Conservation (phyloP, 176 grass and related monocot species). For the Metroxylon sagu region DNA sequence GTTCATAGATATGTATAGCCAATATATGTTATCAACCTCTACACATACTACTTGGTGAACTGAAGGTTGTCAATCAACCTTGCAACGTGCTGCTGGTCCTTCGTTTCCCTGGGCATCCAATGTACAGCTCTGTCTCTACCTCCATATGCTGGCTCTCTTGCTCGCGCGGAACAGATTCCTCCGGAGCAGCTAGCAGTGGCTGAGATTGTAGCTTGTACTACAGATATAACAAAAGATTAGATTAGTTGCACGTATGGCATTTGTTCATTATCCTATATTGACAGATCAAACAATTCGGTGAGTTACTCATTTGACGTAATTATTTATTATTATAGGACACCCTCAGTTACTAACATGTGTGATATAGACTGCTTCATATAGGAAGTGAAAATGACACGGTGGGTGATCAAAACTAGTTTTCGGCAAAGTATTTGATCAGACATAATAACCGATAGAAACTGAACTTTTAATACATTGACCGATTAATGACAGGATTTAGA, state of each 20-base stretch:
- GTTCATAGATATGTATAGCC: neutral
- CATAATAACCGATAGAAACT: too few relatives aligned
- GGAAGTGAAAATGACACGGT: neutral
- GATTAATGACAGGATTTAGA: too few relatives aligned
- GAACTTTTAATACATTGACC: too few relatives aligned
- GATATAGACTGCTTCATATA: neutral
- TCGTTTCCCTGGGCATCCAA: constrained; percentile 24
- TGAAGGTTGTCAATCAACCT: neutral
- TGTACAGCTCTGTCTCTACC: constrained; percentile 37
- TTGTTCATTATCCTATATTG: too few relatives aligned
- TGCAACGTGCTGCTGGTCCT: neutral
- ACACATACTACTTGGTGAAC: neutral
- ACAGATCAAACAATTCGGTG: neutral
- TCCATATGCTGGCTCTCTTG: neutral
- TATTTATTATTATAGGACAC: too few relatives aligned
- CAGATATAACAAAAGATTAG: neutral
- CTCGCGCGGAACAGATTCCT: neutral
- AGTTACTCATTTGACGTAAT: neutral
- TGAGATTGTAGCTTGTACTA: constrained; percentile 4
- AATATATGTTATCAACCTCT: neutral
- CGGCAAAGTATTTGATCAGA: neutral
- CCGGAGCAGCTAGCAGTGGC: neutral
- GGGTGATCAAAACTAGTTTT: neutral
- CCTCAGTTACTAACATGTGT: neutral
- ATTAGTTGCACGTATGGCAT: neutral